These are phyloP conservation scores for Tolypocladium pustulatum DNA, from an alignment of 2,329 filamentous ascomycete genomes.

Conservation along the genomic window DNA sequence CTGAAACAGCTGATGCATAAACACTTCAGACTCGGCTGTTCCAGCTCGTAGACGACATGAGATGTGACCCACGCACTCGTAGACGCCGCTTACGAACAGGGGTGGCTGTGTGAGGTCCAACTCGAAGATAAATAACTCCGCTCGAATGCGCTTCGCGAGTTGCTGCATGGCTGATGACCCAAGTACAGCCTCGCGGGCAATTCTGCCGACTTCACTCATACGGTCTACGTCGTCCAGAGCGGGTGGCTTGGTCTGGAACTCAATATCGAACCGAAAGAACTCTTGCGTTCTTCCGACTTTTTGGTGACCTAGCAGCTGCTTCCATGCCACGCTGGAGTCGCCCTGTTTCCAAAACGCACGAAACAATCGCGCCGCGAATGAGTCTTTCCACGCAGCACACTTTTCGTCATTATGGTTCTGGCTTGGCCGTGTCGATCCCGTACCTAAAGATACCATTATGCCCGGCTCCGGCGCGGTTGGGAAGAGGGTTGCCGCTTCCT, in stretches of 20 bases:
- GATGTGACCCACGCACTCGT: not conserved
- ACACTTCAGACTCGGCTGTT: not conserved
- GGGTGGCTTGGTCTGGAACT: not conserved
- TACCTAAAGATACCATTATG: conserved; percentile 3
- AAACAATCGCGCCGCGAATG: not conserved
- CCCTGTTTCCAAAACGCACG: not conserved
- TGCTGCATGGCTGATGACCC: not conserved
- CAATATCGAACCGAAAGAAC: not conserved
- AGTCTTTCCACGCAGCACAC: not conserved
- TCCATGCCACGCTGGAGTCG: not conserved
- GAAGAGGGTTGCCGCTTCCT: conserved; percentile 4
- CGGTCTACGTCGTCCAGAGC: not conserved
- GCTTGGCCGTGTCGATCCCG: conserved; percentile 1
- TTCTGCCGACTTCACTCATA: not conserved
- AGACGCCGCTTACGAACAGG: not conserved
- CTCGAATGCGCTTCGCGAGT: not conserved
- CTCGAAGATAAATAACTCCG: not conserved
- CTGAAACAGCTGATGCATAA: not conserved
- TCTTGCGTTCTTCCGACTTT: not conserved
- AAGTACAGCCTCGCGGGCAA: not conserved
- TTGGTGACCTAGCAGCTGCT: not conserved
- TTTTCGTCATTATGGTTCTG: not conserved
- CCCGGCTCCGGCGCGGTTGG: conserved; percentile 1
- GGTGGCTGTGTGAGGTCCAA: not conserved
- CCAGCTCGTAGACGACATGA: not conserved